Conservation (phyloP, 2,329 filamentous ascomycete species). For the Exophiala sideris region DNA sequence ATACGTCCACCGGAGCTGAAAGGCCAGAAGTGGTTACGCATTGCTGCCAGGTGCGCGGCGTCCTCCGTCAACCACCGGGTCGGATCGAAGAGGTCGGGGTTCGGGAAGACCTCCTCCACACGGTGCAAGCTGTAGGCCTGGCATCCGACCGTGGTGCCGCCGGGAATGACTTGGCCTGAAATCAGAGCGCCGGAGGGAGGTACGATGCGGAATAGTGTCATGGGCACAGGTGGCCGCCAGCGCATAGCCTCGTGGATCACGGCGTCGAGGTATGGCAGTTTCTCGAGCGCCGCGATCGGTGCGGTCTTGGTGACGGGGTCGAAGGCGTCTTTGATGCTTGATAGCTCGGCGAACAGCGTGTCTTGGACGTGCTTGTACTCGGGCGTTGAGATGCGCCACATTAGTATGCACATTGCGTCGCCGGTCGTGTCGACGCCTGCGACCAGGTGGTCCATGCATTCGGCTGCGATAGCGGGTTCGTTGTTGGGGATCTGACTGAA, state of each 20-base stretch:
- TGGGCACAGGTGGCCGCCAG: constrained; percentile 42
- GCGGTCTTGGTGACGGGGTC: constrained; percentile 3
- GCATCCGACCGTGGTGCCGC: constrained; percentile 38
- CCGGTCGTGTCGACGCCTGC: constrained; percentile 70
- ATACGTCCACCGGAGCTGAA: constrained; percentile 49
- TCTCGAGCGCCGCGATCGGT: constrained; percentile 31
- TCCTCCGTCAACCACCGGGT: constrained; percentile 47
- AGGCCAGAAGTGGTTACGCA: constrained; percentile 48
- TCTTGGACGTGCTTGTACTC: constrained; percentile 44
- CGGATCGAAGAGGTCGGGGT: constrained; percentile 47
- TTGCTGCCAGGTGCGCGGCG: constrained; percentile 40
- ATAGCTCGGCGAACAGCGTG: constrained; percentile 44
- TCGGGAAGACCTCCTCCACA: constrained; percentile 47
- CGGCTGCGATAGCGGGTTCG: constrained; percentile 53
- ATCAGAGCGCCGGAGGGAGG: constrained; percentile 38
- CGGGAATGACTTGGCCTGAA: constrained; percentile 35
- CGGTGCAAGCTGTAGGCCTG: constrained; percentile 51
- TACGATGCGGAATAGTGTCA: constrained; percentile 30
- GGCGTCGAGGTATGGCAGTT: constrained; percentile 44
- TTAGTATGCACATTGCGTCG: constrained; percentile 67
- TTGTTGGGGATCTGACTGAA: constrained; percentile 38
- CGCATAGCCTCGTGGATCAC: constrained; percentile 49
- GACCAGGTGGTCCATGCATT: constrained; percentile 68
- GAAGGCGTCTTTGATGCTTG: constrained; percentile 26
- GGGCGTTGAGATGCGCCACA: constrained; percentile 67